Percentiles rank a stretch among this genome's conserved stretches.
phyloP scores from a whole-genome alignment of 495 filamentous ascomycete genomes.

The Darksidea phi region DNA sequence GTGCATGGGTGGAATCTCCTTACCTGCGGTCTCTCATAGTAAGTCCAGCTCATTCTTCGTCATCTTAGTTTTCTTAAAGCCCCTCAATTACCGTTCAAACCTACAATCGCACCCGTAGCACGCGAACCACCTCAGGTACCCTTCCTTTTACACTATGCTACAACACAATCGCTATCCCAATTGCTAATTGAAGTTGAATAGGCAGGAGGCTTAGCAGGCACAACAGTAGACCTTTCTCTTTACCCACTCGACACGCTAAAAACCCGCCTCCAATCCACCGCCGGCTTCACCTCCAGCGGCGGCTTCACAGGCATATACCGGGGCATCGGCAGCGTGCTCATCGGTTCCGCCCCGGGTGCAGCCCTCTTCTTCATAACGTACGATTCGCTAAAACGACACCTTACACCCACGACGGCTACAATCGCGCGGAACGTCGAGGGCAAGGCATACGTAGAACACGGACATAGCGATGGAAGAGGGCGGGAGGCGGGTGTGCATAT shows the following conservation, averaged over 20 bases:
- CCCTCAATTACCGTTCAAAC: too few relatives aligned
- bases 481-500: constrained; percentile 63
- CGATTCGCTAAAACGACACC: constrained; percentile 66
- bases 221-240: constrained; percentile 47
- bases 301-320: constrained; percentile 73
- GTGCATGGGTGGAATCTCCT: constrained; percentile 44
- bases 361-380: constrained; percentile 99
- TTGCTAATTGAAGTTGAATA: constrained; percentile 47
- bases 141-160: too few relatives aligned
- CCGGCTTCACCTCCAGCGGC: constrained; percentile 73
- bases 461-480: neutral
- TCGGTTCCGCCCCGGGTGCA: constrained; percentile 95
- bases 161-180: too few relatives aligned
- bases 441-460: constrained; percentile 20
- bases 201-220: constrained; percentile 47
- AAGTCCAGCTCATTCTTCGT: constrained; percentile 21
- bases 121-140: too few relatives aligned
- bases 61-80: constrained; percentile 38
- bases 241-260: constrained; percentile 49
- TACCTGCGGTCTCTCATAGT: constrained; percentile 51
- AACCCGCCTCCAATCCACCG: constrained; percentile 78
- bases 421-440: constrained; percentile 26
- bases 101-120: too few relatives aligned
- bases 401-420: constrained; percentile 1
- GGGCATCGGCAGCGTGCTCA: constrained; percentile 66